Evolutionary conservation across 2,329 filamentous ascomycete species (phyloP).

Genomic region (Clonostachys rosea): DNA sequence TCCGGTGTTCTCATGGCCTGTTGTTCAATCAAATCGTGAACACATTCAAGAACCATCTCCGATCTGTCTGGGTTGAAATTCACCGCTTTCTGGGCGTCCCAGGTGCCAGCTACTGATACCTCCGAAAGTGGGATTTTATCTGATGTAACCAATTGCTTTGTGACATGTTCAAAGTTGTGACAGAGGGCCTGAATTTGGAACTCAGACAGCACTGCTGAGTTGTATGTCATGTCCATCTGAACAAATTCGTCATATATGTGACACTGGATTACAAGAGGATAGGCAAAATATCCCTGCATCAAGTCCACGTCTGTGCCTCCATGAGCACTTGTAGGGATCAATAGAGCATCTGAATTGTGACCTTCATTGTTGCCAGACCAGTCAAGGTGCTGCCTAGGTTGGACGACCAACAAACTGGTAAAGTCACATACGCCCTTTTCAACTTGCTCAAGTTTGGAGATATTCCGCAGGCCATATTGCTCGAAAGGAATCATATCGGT

Average conservation of each 20-base stretch:
- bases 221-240: slow-evolving; percentile 3
- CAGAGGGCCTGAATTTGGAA: not conserved
- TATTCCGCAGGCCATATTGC: slow-evolving; percentile 14
- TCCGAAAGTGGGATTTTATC: not conserved
- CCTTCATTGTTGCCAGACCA: not conserved
- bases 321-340: not conserved
- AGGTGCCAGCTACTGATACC: not conserved
- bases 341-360: not conserved
- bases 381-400: slow-evolving; percentile 1
- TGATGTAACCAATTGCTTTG: slow-evolving; percentile 1
- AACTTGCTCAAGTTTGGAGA: slow-evolving; percentile 6
- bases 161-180: slow-evolving; percentile 3
- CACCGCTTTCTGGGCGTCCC: not conserved
- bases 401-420: slow-evolving; percentile 10
- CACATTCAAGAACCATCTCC: not conserved
- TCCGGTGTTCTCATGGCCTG: slow-evolving; percentile 12
- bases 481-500: slow-evolving; percentile 11
- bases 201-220: not conserved
- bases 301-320: not conserved
- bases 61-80: not conserved
- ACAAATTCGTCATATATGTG: not conserved
- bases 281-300: slow-evolving; percentile 8
- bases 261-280: not conserved
- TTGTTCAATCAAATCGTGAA: not conserved
- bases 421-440: slow-evolving; percentile 10